Evolutionary conservation across 2,329 filamentous ascomycete genomes (phyloP), one percentile per base, ranked within the genome.

Genomic region (Aureobasidium sp.): DNA sequence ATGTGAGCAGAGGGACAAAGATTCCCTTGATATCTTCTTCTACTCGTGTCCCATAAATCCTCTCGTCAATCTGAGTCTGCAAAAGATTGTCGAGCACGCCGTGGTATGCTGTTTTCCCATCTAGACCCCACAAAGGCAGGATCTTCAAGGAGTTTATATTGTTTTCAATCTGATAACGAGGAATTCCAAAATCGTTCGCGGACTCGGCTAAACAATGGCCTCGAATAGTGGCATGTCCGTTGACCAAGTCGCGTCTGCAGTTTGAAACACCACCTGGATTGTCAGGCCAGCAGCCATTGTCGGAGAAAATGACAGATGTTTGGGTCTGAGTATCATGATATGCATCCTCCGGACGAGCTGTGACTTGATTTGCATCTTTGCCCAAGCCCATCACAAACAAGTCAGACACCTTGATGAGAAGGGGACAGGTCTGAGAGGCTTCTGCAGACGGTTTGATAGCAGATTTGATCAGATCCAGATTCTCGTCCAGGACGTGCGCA

Each of bases 151-250:
- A 82, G 66, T 81, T 78, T 10, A 83, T 76, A 62, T 82, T 83
- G 66, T 76, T 76, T 69, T 83, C 81, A 0, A 81, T 79, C 68
- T 83, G 81, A 69, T 81, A 81, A 21, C 81, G 78, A 6, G 81
- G 81, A 25, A 82, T 75, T 34, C 81, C 81, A 63, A 77, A 83
- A 63, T 83, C 81, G 65, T 81, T 82, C 9, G 80, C 80, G 6
- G 79, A 79, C 70, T 83, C 81, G 53, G 78, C 79, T 47, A 83
- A 71, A 65, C 82, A 80, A 65, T 83, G 80, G 72, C 80, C 81
- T 61, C 79, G 77, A 65, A 83, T 80, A 0, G 79, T 81, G 47
- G 74, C 73, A 64, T 81, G 77, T 15, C 77, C 78, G 65, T 83
- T 81, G 68, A 83, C 79, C 68, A 83, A 75, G 66, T 83, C 81